Percentiles rank a stretch among this genome's conserved stretches.
These are phyloP conservation scores for Ganoderma lingzhi DNA, from an alignment of 1,284 basidiomycete species.

Conservation along the genomic window DNA sequence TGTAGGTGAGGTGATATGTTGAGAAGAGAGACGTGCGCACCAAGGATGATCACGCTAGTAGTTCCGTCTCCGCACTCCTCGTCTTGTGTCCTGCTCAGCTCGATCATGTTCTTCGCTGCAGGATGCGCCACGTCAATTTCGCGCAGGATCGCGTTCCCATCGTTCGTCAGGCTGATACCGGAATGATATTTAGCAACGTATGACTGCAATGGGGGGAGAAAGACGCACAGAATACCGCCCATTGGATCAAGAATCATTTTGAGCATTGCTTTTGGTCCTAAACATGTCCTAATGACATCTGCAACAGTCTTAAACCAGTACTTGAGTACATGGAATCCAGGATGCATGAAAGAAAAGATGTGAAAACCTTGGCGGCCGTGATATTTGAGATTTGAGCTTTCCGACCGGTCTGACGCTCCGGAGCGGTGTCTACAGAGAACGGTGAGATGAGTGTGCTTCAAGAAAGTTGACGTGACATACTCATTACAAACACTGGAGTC, in stretches of 20 bases:
- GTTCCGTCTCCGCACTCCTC: slow-evolving; percentile 99
- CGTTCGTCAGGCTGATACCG: slow-evolving; percentile 86
- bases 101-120: slow-evolving; percentile 99
- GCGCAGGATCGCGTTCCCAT: slow-evolving; percentile 96
- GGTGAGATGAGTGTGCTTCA: not conserved
- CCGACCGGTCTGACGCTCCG: slow-evolving; percentile 92
- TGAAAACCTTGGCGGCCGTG: slow-evolving; percentile 90
- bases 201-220: not conserved
- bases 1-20: not conserved
- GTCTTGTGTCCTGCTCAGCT: slow-evolving; percentile 96
- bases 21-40: slow-evolving; percentile 51
- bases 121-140: slow-evolving; percentile 99
- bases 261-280: slow-evolving; percentile 97
- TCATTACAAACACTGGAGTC: slow-evolving; percentile 81
- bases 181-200: slow-evolving; percentile 6
- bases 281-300: slow-evolving; percentile 98
- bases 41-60: slow-evolving; percentile 96
- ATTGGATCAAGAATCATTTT: slow-evolving; percentile 99
- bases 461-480: slow-evolving; percentile 45
- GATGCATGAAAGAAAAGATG: slow-evolving; percentile 4
- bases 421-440: slow-evolving; percentile 79
- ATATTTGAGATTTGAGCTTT: slow-evolving; percentile 99
- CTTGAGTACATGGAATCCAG: not conserved
- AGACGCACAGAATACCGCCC: slow-evolving; percentile 91
- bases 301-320: slow-evolving; percentile 81